phyloP scores from a whole-genome alignment of 257 asterid species.

The Penstemon davidsonii region DNA sequence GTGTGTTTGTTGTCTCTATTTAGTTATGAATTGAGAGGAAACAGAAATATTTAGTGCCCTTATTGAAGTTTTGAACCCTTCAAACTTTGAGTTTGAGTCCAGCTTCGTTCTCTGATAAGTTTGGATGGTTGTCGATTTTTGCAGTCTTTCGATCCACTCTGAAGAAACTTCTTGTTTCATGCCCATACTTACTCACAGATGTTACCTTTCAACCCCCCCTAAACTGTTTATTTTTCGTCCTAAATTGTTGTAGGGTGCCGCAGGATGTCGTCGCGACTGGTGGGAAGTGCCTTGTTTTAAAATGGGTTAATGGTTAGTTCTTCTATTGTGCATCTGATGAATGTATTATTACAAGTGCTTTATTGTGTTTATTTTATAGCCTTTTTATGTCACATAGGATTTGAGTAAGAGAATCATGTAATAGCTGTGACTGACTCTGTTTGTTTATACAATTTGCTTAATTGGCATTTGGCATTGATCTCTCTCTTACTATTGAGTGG shows the following conservation, averaged over 20 bases:
- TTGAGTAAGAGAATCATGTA: background rate
- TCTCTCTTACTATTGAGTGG: too few species aligned
- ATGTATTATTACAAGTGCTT: too few species aligned
- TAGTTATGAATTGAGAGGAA: too few species aligned
- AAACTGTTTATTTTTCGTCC: constrained; percentile 1
- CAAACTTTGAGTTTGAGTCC: too few species aligned
- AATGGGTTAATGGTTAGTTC: constrained; percentile 92
- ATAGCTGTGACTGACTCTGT: background rate
- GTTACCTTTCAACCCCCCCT: background rate
- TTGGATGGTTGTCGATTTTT: too few species aligned
- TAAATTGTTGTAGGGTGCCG: constrained; percentile 64
- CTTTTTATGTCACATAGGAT: background rate
- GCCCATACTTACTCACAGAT: background rate
- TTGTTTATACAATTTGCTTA: background rate
- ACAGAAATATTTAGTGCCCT: too few species aligned
- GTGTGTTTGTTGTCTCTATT: too few species aligned
- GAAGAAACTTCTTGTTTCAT: too few species aligned
- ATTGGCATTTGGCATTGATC: background rate
- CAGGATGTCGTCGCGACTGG: constrained; percentile 88
- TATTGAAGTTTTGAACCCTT: too few species aligned
- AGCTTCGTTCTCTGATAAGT: too few species aligned
- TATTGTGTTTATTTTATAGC: background rate
- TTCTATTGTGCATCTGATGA: background rate
- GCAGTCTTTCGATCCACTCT: too few species aligned
- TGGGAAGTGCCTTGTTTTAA: constrained; percentile 72